Evolutionary conservation across 805 yeast species (phyloP).

Genomic region (Candida incommunis): DNA sequence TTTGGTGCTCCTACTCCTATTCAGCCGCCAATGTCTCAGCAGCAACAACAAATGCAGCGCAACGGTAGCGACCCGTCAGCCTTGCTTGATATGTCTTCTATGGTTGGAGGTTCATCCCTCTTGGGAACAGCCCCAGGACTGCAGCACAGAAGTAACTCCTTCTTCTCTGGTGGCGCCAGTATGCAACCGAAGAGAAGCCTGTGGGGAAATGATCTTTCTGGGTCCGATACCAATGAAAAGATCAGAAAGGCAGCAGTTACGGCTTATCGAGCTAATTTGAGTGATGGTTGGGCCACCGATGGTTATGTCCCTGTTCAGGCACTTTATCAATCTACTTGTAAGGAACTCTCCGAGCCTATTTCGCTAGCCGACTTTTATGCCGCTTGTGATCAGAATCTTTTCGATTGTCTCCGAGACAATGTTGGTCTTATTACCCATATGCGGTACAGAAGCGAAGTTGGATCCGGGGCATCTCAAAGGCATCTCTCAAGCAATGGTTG

Average conservation of each 20-base stretch:
- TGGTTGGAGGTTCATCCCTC: neutral
- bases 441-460: conserved; percentile 3
- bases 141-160: neutral
- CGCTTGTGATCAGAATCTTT: conserved; percentile 6
- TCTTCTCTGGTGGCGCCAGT: neutral
- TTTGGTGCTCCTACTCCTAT: neutral
- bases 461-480: neutral
- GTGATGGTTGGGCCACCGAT: conserved; percentile 16
- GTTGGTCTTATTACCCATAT: conserved; percentile 22
- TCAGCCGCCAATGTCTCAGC: conserved; percentile 3
- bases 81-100: neutral
- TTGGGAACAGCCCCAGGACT: neutral
- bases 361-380: neutral
- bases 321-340: conserved; percentile 16
- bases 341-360: neutral
- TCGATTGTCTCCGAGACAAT: conserved; percentile 18
- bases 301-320: conserved; percentile 22
- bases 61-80: neutral
- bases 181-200: neutral
- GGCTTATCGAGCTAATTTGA: conserved; percentile 11
- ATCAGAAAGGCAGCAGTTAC: conserved; percentile 13
- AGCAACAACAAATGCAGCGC: neutral
- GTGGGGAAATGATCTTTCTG: neutral
- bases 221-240: conserved; percentile 4
- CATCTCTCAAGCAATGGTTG: neutral